These are phyloP conservation scores for Populus hybrid DNA, from an alignment of 441 rosid species.

Conservation along the genomic window DNA sequence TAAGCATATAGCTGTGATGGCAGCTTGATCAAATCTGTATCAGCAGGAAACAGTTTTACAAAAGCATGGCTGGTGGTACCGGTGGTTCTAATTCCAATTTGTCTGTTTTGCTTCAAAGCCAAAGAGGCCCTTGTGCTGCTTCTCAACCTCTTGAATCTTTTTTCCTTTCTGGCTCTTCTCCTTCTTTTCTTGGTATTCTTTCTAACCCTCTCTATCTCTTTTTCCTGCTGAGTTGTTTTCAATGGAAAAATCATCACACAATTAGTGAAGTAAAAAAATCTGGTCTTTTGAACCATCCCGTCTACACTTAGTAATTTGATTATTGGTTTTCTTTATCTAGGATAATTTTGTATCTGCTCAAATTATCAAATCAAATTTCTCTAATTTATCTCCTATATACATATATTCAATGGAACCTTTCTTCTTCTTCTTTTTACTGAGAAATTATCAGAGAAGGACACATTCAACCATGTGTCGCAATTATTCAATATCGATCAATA, in stretches of 20 bases:
- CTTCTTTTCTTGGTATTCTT: slow-evolving; percentile 47
- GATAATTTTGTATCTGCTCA: not conserved
- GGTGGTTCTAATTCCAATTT: slow-evolving; percentile 29
- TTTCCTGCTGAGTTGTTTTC: not conserved
- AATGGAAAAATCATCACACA: no score
- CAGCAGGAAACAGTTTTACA: not conserved
- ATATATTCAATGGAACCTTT: not conserved
- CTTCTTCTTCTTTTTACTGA: not conserved
- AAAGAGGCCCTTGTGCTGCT: slow-evolving; percentile 29
- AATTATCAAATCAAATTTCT: slow-evolving; percentile 1
- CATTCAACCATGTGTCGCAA: not conserved
- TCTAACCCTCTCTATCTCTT: not conserved
- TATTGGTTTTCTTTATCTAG: no score
- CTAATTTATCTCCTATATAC: not conserved
- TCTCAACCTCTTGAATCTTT: slow-evolving; percentile 36
- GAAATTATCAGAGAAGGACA: not conserved
- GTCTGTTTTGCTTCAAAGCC: slow-evolving; percentile 41
- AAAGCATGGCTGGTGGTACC: slow-evolving; percentile 38
- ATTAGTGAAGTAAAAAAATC: not conserved
- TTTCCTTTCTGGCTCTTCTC: slow-evolving; percentile 48
- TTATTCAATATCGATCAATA: not conserved
- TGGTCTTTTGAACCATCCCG: not conserved
- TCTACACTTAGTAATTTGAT: not conserved
- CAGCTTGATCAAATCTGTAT: slow-evolving; percentile 19
- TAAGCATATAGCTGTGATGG: slow-evolving; percentile 11